Percentiles rank a stretch among this genome's conserved stretches.
phyloP scores from a whole-genome alignment of 2,329 filamentous ascomycete species.

The Aspergillus sp. region DNA sequence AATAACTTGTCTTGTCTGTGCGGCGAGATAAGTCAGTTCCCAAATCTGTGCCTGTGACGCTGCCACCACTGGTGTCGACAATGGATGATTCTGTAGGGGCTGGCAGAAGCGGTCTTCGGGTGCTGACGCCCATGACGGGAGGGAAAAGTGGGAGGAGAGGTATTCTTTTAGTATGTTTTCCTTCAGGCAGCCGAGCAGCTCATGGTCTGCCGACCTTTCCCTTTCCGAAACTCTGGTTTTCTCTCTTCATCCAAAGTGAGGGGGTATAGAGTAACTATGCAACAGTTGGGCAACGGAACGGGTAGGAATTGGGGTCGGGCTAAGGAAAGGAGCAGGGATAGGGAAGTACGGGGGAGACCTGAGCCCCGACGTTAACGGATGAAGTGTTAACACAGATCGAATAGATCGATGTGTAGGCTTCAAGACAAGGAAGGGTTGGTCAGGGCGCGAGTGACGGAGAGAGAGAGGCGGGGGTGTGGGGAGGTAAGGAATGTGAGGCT shows the following conservation, averaged over 20 bases:
- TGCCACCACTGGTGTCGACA: constrained; percentile 45
- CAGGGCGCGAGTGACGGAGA: constrained; percentile 10
- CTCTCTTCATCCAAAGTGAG: constrained; percentile 8
- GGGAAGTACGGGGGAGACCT: constrained; percentile 10
- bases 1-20: constrained; percentile 52
- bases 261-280: not conserved
- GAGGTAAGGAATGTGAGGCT: constrained; percentile 8
- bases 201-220: constrained; percentile 30
- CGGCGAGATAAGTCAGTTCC: constrained; percentile 52
- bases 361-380: constrained; percentile 19
- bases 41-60: constrained; percentile 46
- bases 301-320: constrained; percentile 1
- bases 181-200: constrained; percentile 31
- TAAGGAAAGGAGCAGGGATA: constrained; percentile 10
- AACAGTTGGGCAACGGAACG: constrained; percentile 8
- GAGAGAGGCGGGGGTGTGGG: constrained; percentile 17
- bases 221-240: constrained; percentile 5
- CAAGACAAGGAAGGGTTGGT: constrained; percentile 5
- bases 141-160: constrained; percentile 12
- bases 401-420: constrained; percentile 18
- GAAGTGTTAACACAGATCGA: constrained; percentile 22
- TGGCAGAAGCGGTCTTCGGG: constrained; percentile 49
- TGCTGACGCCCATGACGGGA: constrained; percentile 49
- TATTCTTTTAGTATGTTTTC: constrained; percentile 7
- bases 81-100: constrained; percentile 53